Percentiles rank a stretch among this genome's conserved stretches.
Conservation (phyloP, 129 eudicot species). For the Flaveria robusta region DNA sequence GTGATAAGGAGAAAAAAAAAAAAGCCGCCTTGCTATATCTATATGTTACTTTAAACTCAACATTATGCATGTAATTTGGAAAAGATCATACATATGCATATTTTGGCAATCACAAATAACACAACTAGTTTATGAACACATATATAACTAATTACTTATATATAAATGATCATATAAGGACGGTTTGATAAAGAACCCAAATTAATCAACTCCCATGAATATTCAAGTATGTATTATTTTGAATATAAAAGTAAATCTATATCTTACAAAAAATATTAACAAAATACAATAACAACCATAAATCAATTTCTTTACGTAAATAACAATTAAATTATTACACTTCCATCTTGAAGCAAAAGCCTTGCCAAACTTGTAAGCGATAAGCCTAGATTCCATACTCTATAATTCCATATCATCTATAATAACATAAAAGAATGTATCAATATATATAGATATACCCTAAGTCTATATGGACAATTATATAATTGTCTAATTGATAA, state of each 20-base stretch:
- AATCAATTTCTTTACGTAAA: neutral
- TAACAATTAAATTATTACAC: conserved; percentile 20
- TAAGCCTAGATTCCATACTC: neutral
- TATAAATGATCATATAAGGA: no score
- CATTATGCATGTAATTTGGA: neutral
- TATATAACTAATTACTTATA: no score
- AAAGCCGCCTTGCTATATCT: neutral
- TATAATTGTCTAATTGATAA: no score
- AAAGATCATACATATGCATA: neutral
- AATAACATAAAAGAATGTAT: neutral
- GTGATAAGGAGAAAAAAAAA: neutral
- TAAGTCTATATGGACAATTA: neutral
- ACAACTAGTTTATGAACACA: no score
- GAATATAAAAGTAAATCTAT: neutral
- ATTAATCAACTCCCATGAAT: no score
- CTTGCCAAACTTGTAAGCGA: conserved; percentile 11
- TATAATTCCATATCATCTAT: neutral
- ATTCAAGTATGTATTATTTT: no score
- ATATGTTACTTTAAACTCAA: neutral
- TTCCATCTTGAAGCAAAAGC: conserved; percentile 23
- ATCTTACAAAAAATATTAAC: neutral
- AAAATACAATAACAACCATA: neutral
- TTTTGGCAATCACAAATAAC: neutral
- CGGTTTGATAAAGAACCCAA: no score
- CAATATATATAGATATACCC: neutral